Evolutionary conservation across 1,139 yeast species (phyloP).

Genomic region (Protomyces inouyei): DNA sequence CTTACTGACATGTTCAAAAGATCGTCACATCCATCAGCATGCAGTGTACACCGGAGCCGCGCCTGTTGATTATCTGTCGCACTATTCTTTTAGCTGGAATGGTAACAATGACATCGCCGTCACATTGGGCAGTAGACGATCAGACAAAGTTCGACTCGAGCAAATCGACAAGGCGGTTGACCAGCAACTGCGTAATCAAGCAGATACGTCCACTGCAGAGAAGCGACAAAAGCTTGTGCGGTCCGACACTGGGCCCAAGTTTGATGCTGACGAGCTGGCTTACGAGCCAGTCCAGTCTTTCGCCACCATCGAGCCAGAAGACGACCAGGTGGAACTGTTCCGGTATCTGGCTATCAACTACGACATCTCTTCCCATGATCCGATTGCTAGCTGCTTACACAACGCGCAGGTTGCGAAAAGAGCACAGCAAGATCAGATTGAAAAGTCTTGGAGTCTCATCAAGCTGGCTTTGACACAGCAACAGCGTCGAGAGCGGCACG

Average conservation of each 20-base stretch:
- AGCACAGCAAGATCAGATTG: slow-evolving; percentile 52
- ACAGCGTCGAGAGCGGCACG: background rate
- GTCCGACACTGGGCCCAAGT: slow-evolving; percentile 46
- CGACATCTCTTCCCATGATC: slow-evolving; percentile 40
- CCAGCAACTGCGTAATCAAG: background rate
- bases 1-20: slow-evolving; percentile 53
- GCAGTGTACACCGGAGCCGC: slow-evolving; percentile 50
- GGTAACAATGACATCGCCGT: slow-evolving; percentile 45
- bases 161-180: background rate
- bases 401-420: slow-evolving; percentile 58
- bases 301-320: slow-evolving; percentile 4
- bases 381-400: slow-evolving; percentile 50
- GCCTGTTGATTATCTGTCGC: slow-evolving; percentile 53
- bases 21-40: slow-evolving; percentile 52
- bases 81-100: slow-evolving; percentile 57
- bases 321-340: slow-evolving; percentile 4
- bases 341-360: slow-evolving; percentile 27
- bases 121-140: slow-evolving; percentile 6
- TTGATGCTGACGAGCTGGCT: background rate
- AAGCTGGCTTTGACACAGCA: slow-evolving; percentile 11
- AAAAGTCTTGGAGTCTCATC: slow-evolving; percentile 68
- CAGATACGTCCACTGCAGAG: background rate
- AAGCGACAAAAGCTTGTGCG: background rate
- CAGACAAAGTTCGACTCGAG: slow-evolving; percentile 3
- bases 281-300: slow-evolving; percentile 16